Conservation (phyloP, 257 asterid species). For the Petunia axillaris region DNA sequence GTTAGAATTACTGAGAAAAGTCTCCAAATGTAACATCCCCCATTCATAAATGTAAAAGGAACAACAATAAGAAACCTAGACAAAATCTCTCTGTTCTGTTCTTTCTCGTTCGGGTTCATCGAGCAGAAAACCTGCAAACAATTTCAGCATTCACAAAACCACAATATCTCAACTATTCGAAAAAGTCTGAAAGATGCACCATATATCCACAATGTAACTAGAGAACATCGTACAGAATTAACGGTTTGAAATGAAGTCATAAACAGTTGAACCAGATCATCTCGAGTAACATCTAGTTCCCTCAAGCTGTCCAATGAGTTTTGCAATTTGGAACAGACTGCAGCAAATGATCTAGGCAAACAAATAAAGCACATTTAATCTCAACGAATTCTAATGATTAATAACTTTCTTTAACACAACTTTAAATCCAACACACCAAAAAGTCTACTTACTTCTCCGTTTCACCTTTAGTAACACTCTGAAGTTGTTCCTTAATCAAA, state of each 20-base stretch:
- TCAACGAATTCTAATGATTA: background rate
- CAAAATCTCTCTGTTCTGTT: conserved; percentile 50
- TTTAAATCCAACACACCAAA: conserved; percentile 1
- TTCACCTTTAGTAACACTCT: conserved; percentile 51
- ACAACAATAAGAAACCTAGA: conserved; percentile 51
- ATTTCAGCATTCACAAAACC: conserved; percentile 23
- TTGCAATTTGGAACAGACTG: conserved; percentile 56
- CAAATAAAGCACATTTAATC: conserved; percentile 15
- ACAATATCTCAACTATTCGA: background rate
- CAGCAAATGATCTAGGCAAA: conserved; percentile 63
- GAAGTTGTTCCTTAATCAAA: conserved; percentile 55
- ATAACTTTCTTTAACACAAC: background rate
- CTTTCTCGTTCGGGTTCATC: conserved; percentile 55
- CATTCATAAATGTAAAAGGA: conserved; percentile 17
- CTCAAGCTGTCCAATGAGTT: conserved; percentile 49
- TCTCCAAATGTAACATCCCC: background rate
- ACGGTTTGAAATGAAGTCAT: conserved; percentile 54
- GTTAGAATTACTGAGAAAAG: conserved; percentile 30
- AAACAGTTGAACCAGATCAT: conserved; percentile 53
- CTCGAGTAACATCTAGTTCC: conserved; percentile 44
- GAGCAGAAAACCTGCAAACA: conserved; percentile 68
- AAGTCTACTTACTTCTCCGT: conserved; percentile 62
- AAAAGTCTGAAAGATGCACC: background rate
- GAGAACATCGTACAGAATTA: conserved; percentile 55
- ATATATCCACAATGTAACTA: background rate